These are phyloP conservation scores for Phlebiopsis gigantea DNA, from an alignment of 768 basidiomycete species.

Conservation along the genomic window DNA sequence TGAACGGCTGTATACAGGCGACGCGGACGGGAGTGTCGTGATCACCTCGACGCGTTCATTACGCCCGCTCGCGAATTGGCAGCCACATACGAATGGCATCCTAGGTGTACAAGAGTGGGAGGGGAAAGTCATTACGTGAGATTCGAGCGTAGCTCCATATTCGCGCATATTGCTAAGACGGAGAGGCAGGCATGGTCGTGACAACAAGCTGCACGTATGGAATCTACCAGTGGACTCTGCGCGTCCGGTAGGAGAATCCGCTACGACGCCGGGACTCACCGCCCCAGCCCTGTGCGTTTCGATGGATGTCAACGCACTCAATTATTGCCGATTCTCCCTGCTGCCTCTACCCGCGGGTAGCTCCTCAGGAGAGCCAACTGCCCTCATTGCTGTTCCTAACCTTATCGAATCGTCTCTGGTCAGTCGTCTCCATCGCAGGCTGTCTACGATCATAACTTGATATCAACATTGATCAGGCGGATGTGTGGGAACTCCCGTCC, in stretches of 20 bases:
- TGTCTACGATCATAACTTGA: not conserved
- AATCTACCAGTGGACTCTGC: conserved; percentile 17
- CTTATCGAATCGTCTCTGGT: conserved; percentile 85
- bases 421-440: conserved; percentile 17
- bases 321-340: conserved; percentile 88
- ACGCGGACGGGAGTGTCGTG: conserved; percentile 70
- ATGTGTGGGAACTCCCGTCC: conserved; percentile 79
- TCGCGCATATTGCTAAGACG: not conserved
- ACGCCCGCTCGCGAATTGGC: conserved; percentile 72
- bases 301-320: conserved; percentile 88
- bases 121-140: conserved; percentile 70
- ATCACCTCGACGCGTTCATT: conserved; percentile 72
- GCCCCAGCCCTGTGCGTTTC: conserved; percentile 55
- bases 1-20: conserved; percentile 82
- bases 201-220: conserved; percentile 85
- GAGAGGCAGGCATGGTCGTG: conserved; percentile 66
- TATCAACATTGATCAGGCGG: conserved; percentile 50
- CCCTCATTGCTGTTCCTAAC: conserved; percentile 79
- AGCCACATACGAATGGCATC: conserved; percentile 71
- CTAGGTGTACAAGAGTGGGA: conserved; percentile 78
- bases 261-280: conserved; percentile 43
- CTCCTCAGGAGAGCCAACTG: conserved; percentile 24
- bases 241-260: conserved; percentile 49
- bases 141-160: conserved; percentile 12
- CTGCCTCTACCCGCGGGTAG: conserved; percentile 25